Evolutionary conservation across 805 yeast genomes (phyloP), one percentile per base, ranked within the genome.

Genomic region (Candida corydali): DNA sequence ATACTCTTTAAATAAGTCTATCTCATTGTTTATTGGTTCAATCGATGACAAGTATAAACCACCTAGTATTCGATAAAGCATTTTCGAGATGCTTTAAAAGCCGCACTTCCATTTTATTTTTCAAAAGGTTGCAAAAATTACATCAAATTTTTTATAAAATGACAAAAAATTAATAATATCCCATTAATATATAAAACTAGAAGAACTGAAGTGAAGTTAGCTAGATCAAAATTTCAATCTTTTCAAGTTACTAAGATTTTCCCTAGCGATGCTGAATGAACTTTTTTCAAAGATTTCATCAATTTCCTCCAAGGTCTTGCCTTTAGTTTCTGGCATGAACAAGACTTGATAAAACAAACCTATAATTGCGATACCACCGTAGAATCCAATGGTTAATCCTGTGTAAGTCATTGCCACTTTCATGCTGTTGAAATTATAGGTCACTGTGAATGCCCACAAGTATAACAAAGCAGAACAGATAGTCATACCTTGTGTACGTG

Each of bases 31-130:
- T 16, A 88, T 61, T 0, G 95, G 84, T 34, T 74, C 76, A 15
- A 82, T 64, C 1, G 93, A 77, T 4, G 96, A 88, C 11, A 91
- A 58, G 59, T 79, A 85, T 2, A 91, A 71, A 7, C 81, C 80
- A 17, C 94, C 95, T n/a, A 86, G 58, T n/a, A 88, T 72, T 50
- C 94, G 68, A 38, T 75, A 69, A 41, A 73, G 55, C 47, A 41
- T 37, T 34, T 36, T 37, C 8, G 35, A 28, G 19, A 22, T 33
- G 36, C 18, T 25, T 5, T 17, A 9, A 29, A 23, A 20, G 27
- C 27, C 27, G 34, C 27, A n/a, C 15, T 12, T n/a, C 8, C 6
- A 17, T 10, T 16, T 10, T 28, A 10, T 17, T 28, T 28, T n/a
- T n/a, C n/a, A n/a, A n/a, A n/a, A n/a, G n/a, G n/a, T n/a, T n/a